Evolutionary conservation across 805 yeast species (phyloP).

Genomic region (Kazachstania martiniae): DNA sequence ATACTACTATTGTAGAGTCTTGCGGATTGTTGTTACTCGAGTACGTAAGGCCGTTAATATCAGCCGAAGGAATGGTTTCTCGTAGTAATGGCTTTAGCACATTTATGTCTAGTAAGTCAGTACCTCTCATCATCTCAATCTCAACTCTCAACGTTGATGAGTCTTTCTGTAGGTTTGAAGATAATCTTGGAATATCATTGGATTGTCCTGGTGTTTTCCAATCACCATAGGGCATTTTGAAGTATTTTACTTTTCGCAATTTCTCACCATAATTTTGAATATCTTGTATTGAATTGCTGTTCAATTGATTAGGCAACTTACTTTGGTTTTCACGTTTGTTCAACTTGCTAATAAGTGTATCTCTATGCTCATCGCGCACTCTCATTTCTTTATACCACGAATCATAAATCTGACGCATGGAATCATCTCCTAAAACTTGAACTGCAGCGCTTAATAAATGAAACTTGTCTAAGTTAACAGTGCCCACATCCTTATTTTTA

Average conservation of each 20-base stretch:
- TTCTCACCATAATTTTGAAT: slow-evolving; percentile 19
- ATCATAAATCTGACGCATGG: slow-evolving; percentile 14
- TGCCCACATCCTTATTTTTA: no score
- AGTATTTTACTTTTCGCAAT: slow-evolving; percentile 21
- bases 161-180: no score
- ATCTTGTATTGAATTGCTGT: neutral
- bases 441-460: no score
- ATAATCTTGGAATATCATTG: no score
- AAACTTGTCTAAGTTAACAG: no score
- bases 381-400: slow-evolving; percentile 6
- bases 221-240: slow-evolving; percentile 16
- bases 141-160: neutral
- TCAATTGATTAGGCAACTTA: neutral
- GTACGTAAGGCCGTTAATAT: no score
- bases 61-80: no score
- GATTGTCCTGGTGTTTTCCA: slow-evolving; percentile 11
- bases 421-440: slow-evolving; percentile 14
- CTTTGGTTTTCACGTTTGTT: neutral
- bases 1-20: no score
- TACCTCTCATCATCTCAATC: no score
- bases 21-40: no score
- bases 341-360: slow-evolving; percentile 3
- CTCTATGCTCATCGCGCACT: neutral
- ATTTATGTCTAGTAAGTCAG: no score
- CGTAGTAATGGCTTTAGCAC: no score